Percentiles rank a stretch among this genome's conserved stretches.
These are phyloP conservation scores for Sclerotinia sclerotiorum DNA, from an alignment of 2,329 filamentous ascomycete genomes.

Conservation along the genomic window DNA sequence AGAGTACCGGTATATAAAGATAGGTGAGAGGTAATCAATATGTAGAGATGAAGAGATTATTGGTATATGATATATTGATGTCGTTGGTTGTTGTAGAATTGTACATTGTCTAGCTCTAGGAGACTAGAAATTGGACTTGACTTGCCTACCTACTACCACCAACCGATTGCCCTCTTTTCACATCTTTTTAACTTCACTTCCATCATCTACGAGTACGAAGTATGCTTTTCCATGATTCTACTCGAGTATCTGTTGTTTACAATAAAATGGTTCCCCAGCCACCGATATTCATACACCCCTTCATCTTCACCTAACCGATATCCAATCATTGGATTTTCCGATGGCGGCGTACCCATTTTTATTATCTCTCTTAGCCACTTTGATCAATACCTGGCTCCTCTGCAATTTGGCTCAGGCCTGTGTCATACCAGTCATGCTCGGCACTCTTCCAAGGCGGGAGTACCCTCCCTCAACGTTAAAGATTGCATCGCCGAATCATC, in stretches of 20 bases:
- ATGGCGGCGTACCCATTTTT: slow-evolving; percentile 15
- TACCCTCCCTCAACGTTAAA: slow-evolving; percentile 8
- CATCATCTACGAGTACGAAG: not conserved
- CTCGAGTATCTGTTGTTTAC: not conserved
- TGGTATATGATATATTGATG: too few relatives aligned
- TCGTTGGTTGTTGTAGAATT: too few relatives aligned
- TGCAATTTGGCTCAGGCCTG: not conserved
- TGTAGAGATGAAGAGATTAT: not conserved
- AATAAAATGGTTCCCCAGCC: slow-evolving; percentile 9
- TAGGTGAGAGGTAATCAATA: not conserved
- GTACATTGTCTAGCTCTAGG: not conserved
- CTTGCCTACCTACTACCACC: not conserved
- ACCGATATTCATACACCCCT: slow-evolving; percentile 4
- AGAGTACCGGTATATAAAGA: not conserved
- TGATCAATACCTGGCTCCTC: not conserved
- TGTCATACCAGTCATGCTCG: slow-evolving; percentile 4
- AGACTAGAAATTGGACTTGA: too few relatives aligned
- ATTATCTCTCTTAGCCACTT: not conserved
- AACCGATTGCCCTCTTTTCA: not conserved
- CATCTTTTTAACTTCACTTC: not conserved
- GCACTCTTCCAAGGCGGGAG: slow-evolving; percentile 9
- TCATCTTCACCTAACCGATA: slow-evolving; percentile 5
- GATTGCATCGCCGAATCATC: not conserved
- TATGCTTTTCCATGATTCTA: not conserved
- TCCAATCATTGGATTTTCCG: slow-evolving; percentile 19